Evolutionary conservation across 2,329 filamentous ascomycete species (phyloP), one percentile per base, ranked within the genome.

Genomic region (Colletotrichum liaoningense): DNA sequence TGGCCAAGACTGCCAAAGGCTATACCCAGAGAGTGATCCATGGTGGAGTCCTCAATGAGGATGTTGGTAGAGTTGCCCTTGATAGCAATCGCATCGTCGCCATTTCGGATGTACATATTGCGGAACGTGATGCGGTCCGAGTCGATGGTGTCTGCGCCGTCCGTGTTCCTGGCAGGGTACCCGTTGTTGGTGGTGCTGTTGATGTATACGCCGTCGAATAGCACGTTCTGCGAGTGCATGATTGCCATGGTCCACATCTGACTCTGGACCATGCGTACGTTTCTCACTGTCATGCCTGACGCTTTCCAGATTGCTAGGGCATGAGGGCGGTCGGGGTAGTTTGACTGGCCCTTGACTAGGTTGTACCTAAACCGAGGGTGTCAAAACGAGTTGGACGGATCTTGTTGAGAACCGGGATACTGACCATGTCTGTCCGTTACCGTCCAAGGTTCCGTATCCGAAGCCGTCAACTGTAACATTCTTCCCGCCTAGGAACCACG

Each of bases 21-120:
- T 49, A 49, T n/a, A 11, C 42, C 42, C 42, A 49, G 19, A n/a
- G 42, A 49, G 42, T n/a, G 42, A 49, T 49, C 8, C 42, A 49
- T 22, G 19, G 42, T 49, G 19, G 42, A 22, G 19, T 49, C 19
- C 2, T n/a, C 42, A n/a, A 49, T 49, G 1, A 49, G 42, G 19
- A 49, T 49, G 42, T 49, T 49, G 16, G 19, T 49, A n/a, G 42
- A 49, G 42, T 63, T 63, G n/a, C 35, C 59, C 7, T 49, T 63
- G 4, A 63, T 38, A 1, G 38, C 59, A 19, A 63, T 56, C 2
- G 62, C 62, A 28, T 64, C 62, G 12, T 64, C 62, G 2, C 62
- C 26, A n/a, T 64, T 64, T 12, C 46, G 62, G 24, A 64, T 55
- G 62, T 64, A 64, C 62, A 64, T 64, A n/a, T 55, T 64, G 2